Evolutionary conservation across 139 green algal species (phyloP), one percentile per base, ranked within the genome.

Genomic region (Coccomyxa sp.): DNA sequence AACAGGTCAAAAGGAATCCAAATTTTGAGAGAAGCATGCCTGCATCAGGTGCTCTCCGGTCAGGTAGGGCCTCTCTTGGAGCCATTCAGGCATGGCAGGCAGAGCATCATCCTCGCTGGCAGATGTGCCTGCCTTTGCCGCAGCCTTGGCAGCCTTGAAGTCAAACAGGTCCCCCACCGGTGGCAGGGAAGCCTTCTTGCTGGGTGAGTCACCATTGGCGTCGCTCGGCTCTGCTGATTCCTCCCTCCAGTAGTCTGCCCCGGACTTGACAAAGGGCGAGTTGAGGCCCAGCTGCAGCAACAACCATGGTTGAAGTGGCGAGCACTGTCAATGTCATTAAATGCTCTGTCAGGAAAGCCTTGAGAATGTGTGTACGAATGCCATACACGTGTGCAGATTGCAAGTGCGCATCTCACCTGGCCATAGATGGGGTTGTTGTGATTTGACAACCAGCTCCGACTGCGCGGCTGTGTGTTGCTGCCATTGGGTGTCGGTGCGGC

Each of bases 41-140:
- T 84, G 45, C 31, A 84, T 38, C 38, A 84, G 67, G 25, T 84
- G 51, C 66, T 79, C 45, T 67, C 81, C 81, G 28, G 81, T 84
- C 81, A 84, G 58, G 81, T 79, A 79, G 38, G 81, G 81, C 32
- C 81, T 66, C 38, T 60, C 30, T 3, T 67, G 32, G 14, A 79
- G 63, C 81, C 81, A 84, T 32, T 79, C 81, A 51, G 81, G 81
- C 38, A 84, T 58, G 25, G 25, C 32, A 79, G 81, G 81, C 63
- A 71, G 63, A 21, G 63, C 18, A 25, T 51, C 32, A 38, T 25
- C 60, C 28, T 25, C 66, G 81, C 25, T 79, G 23, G 21, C 27
- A 13, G 0, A 66, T 57, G 45, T 84, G 66, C 21, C 38, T 66
- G 32, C 38, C 32, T 23, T 38, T 66, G 23, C 31, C 66, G 17